Evolutionary conservation across 257 asterid genomes (phyloP).

Genomic region (Penstemon davidsonii): DNA sequence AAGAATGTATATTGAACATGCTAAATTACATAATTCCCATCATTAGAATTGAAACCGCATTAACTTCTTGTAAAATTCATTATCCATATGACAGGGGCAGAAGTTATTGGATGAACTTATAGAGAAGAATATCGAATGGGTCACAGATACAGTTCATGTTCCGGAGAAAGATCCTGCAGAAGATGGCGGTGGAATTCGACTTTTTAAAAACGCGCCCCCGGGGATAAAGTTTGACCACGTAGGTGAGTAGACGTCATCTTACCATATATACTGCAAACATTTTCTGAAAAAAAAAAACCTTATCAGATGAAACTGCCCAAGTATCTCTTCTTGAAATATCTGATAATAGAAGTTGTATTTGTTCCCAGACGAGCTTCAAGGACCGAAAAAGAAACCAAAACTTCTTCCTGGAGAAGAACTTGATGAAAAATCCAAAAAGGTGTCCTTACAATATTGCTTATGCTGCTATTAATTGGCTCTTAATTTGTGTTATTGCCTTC

Average conservation of each 20-base stretch:
- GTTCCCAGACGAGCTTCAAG: slow-evolving; percentile 52
- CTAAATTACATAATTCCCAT: slow-evolving; percentile 11
- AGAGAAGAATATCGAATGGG: slow-evolving; percentile 61
- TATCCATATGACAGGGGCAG: slow-evolving; percentile 53
- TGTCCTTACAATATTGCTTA: neutral
- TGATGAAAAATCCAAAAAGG: slow-evolving; percentile 72
- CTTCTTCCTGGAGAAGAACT: slow-evolving; percentile 62
- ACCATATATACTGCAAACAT: neutral
- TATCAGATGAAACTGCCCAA: slow-evolving; percentile 3
- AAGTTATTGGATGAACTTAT: slow-evolving; percentile 54
- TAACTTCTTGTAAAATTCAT: neutral
- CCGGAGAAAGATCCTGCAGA: slow-evolving; percentile 37
- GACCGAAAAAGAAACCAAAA: slow-evolving; percentile 69
- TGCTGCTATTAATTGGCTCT: neutral
- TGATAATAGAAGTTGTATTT: slow-evolving; percentile 5
- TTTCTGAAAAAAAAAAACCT: neutral
- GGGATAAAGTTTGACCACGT: slow-evolving; percentile 70
- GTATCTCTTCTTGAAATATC: neutral
- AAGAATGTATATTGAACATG: neutral
- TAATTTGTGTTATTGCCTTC: neutral
- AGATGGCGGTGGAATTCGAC: slow-evolving; percentile 65
- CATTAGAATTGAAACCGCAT: neutral
- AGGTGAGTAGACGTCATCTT: slow-evolving; percentile 38
- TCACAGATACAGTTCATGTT: slow-evolving; percentile 28
- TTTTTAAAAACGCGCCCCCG: slow-evolving; percentile 67